Base-by-base conservation (phyloP, 208 protist genomes). In the Leishmania martiniquensis region DNA sequence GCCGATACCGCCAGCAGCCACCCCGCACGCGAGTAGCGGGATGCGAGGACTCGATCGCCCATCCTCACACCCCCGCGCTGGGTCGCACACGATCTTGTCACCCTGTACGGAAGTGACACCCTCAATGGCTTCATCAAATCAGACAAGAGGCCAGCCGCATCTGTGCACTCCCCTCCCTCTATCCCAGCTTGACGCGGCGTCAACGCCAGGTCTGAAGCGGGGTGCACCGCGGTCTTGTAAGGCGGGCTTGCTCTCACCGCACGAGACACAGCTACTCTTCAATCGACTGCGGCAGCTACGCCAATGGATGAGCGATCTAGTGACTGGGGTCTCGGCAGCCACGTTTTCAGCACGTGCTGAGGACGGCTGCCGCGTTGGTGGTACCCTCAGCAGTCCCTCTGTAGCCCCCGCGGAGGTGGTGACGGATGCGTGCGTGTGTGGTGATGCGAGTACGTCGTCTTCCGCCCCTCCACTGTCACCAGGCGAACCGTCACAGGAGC, bases 291-390 rank as follows among this genome's bases (percentile, higher is more conserved):
- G 77, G 12, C 71, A 57, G 4, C 70, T 81, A 44, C 62, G n/a
- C 5, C 47, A 63, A 34, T 81, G 77, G 77, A 60, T 81, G 59
- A 39, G 51, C 12, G 77, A 75, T 67, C 60, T 81, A 2, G 3
- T 6, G 9, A 34, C n/a, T 1, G 15, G 62, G 6, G 15, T 80
- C 6, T 22, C 17, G 10, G 47, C 55, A 42, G 9, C 45, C 4
- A 10, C 25, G 52, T 25, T 13, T 1, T 34, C n/a, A 32, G 25
- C 9, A 32, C 17, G 55, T 34, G 25, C 55, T 6, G 25, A 62
- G 22, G 55, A 12, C 60, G n/a, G 4, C n/a, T 42, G 32, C 15
- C 12, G 60, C 9, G 60, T 10, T 25, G 60, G 4, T 4, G 29
- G 34, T 17, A 15, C 10, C 60, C 4, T 34, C 0, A 9, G 25